These are phyloP conservation scores for Cardamine chenopodiifolia DNA, from an alignment of 345 rosid species.

Conservation along the genomic window DNA sequence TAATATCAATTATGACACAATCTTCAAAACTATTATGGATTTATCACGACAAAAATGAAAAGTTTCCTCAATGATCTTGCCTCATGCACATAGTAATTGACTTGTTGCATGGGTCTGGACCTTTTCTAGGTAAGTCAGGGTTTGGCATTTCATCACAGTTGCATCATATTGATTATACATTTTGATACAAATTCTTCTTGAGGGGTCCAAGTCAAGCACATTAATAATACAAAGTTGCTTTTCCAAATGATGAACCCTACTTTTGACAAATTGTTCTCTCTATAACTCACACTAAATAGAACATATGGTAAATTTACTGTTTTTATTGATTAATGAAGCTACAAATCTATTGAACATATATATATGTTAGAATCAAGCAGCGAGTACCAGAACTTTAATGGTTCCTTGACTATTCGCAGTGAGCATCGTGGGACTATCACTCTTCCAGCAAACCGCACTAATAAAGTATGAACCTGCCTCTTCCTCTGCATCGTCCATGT, in stretches of 20 bases:
- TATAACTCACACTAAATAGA: slow-evolving; percentile 36
- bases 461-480: slow-evolving; percentile 87
- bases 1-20: background rate
- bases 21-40: background rate
- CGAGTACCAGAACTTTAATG: slow-evolving; percentile 87
- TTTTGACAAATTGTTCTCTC: slow-evolving; percentile 19
- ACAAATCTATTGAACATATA: background rate
- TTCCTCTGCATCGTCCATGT: slow-evolving; percentile 82
- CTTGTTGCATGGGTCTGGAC: slow-evolving; percentile 18
- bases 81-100: background rate
- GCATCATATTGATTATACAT: background rate
- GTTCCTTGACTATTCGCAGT: slow-evolving; percentile 98
- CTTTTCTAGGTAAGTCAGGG: background rate
- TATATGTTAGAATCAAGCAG: slow-evolving; percentile 51
- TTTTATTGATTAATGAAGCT: slow-evolving; percentile 28
- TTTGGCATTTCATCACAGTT: slow-evolving; percentile 4
- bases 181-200: slow-evolving; percentile 25
- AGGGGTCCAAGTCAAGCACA: slow-evolving; percentile 26
- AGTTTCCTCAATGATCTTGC: background rate
- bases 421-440: slow-evolving; percentile 89
- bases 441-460: slow-evolving; percentile 98
- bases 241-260: slow-evolving; percentile 27
- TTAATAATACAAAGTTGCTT: slow-evolving; percentile 32
- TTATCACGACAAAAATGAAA: background rate
- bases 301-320: slow-evolving; percentile 5